phyloP scores from a whole-genome alignment of 352 stramenopile species.

The Pythium phragmitis region DNA sequence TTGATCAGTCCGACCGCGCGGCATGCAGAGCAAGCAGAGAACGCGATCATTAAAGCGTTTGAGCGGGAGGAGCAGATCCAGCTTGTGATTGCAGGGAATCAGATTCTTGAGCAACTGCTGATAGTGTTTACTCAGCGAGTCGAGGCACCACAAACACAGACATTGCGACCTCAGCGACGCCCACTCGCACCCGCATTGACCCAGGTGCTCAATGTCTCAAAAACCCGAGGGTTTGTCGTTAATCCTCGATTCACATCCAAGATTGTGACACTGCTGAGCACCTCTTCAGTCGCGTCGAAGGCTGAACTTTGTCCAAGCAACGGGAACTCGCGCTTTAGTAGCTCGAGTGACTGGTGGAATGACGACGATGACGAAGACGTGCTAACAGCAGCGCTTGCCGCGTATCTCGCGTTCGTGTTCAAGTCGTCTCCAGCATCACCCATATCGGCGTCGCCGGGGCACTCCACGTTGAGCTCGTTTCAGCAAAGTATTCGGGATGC shows the following conservation, averaged over 20 bases:
- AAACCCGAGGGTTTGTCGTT: constrained; percentile 42
- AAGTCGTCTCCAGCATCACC: background rate
- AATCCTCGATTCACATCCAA: constrained; percentile 59
- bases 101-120: constrained; percentile 66
- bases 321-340: constrained; percentile 1
- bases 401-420: constrained; percentile 62
- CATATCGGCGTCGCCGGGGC: background rate
- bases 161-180: background rate
- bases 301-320: background rate
- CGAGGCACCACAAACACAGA: constrained; percentile 21
- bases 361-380: constrained; percentile 28
- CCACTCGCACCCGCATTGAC: constrained; percentile 42
- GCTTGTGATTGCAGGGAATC: constrained; percentile 46
- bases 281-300: constrained; percentile 16
- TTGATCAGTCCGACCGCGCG: constrained; percentile 47
- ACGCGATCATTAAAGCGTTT: constrained; percentile 57
- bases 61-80: constrained; percentile 36
- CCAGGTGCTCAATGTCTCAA: constrained; percentile 54
- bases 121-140: constrained; percentile 61
- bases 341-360: background rate
- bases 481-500: constrained; percentile 44
- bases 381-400: constrained; percentile 43
- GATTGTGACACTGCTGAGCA: constrained; percentile 40
- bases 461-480: constrained; percentile 7
- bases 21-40: constrained; percentile 41